Percentiles rank a stretch among this genome's conserved stretches.
These are phyloP conservation scores for Mentha longifolia DNA, from an alignment of 257 asterid genomes.

Conservation along the genomic window DNA sequence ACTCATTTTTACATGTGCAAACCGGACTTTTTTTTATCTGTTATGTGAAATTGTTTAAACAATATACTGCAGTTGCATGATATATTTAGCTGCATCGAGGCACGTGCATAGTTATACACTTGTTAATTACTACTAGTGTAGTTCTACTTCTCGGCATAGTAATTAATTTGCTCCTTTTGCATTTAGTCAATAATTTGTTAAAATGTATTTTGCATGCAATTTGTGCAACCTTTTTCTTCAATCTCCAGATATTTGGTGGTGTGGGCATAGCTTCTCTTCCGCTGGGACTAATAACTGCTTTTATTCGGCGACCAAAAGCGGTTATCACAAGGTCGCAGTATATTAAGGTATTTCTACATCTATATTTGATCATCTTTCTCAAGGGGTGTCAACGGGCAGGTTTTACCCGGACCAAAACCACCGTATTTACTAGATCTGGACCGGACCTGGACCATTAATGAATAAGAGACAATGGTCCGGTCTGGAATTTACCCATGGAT, in stretches of 20 bases:
- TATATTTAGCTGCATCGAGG: conserved; percentile 7
- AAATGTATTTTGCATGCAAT: conserved; percentile 8
- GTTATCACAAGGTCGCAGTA: conserved; percentile 95
- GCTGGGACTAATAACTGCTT: conserved; percentile 79
- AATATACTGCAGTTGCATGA: neutral
- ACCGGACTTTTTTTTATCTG: too few species aligned
- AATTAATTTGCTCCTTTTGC: conserved; percentile 6
- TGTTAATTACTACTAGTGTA: conserved; percentile 14
- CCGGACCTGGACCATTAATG: too few species aligned
- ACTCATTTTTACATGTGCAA: too few species aligned
- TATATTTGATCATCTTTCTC: conserved; percentile 12
- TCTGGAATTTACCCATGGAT: too few species aligned
- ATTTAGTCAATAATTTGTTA: neutral
- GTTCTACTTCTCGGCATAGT: neutral
- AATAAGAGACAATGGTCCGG: too few species aligned
- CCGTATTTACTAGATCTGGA: too few species aligned
- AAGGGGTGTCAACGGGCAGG: too few species aligned
- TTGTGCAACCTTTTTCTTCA: neutral
- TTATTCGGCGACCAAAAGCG: conserved; percentile 91
- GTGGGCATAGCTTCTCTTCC: conserved; percentile 96
- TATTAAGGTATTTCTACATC: conserved; percentile 64
- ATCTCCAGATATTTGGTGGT: conserved; percentile 82
- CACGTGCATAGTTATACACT: neutral
- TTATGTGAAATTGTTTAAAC: neutral
- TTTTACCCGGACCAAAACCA: too few species aligned